Evolutionary conservation across 1,284 basidiomycete species (phyloP), one percentile per base, ranked within the genome.

Genomic region (Termitomyces sp.): DNA sequence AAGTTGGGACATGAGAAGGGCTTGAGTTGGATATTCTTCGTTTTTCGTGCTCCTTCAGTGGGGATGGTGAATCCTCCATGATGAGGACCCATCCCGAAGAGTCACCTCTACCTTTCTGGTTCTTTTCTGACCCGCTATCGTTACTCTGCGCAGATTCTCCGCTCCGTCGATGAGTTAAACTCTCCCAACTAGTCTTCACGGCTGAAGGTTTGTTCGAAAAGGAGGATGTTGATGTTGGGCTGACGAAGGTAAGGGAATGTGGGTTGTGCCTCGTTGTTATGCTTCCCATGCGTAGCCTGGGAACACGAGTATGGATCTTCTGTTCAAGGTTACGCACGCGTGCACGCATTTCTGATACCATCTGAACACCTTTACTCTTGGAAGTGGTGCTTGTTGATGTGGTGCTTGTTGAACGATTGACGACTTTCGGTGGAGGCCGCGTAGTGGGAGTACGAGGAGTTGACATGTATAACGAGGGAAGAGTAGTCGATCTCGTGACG

Each of bases 341-440:
- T 48, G 87, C 88, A 52, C 90, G 81, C 86, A 92, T 90, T 65
- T 92, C 90, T 28, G 88, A 87, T 2, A 92, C 88, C 90, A 92
- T 92, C 64, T 92, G 89, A 9, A 91, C 88, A 30, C 89, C 89
- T 67, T 83, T 88, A 65, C 79, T 90, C 72, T 77, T 87, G 8
- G 87, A 79, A 9, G 79, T 67, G 7, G 77, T 76, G 55, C 67
- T 67, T 36, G 75, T 75, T n/a, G 73, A 74, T 19, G 72, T 71
- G 9, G 75, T 74, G 57, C 73, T 73, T 26, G 73, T 68, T 31
- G 73, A 67, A 17, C 76, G 70, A 52, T 72, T 59, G 47, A 75
- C 75, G n/a, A 78, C 77, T 42, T 67, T 68, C 12, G 73, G 67
- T 13, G 74, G 64, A 21, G 78, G 72, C 2, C 80, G 77, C 47